phyloP scores from a whole-genome alignment of 2,329 filamentous ascomycete species.

The Dothidotthia symphoricarpi region DNA sequence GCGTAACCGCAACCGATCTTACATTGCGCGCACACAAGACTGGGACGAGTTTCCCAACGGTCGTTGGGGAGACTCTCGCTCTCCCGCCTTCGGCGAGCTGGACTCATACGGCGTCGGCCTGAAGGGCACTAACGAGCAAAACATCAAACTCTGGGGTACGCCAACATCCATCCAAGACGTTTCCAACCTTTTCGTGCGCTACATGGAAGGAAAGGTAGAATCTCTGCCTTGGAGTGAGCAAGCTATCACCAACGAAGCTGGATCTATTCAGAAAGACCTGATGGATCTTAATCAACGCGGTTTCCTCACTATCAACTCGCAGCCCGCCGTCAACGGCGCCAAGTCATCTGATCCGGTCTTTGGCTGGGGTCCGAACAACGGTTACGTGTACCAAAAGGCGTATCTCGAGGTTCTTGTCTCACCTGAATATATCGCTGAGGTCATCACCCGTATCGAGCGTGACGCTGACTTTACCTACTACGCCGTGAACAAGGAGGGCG shows the following conservation, averaged over 20 bases:
- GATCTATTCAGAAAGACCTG: conserved; percentile 72
- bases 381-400: conserved; percentile 97
- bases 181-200: conserved; percentile 78
- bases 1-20: conserved; percentile 95
- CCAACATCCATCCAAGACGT: conserved; percentile 78
- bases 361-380: conserved; percentile 92
- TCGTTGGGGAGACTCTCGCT: conserved; percentile 95
- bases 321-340: conserved; percentile 87
- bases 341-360: conserved; percentile 84
- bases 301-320: conserved; percentile 93
- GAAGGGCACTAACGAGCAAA: conserved; percentile 92
- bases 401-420: conserved; percentile 91
- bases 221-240: conserved; percentile 92
- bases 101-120: conserved; percentile 92
- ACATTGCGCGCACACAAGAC: conserved; percentile 90
- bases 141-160: conserved; percentile 91
- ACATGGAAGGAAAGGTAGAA: conserved; percentile 76
- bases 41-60: conserved; percentile 99
- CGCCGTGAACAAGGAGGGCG: conserved; percentile 79
- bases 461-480: conserved; percentile 90
- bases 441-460: conserved; percentile 73
- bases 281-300: conserved; percentile 81
- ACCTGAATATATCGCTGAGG: conserved; percentile 71
- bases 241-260: conserved; percentile 77
- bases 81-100: conserved; percentile 91